Evolutionary conservation across 805 yeast genomes (phyloP), one percentile per base, ranked within the genome.

Genomic region (Starmerella floris): DNA sequence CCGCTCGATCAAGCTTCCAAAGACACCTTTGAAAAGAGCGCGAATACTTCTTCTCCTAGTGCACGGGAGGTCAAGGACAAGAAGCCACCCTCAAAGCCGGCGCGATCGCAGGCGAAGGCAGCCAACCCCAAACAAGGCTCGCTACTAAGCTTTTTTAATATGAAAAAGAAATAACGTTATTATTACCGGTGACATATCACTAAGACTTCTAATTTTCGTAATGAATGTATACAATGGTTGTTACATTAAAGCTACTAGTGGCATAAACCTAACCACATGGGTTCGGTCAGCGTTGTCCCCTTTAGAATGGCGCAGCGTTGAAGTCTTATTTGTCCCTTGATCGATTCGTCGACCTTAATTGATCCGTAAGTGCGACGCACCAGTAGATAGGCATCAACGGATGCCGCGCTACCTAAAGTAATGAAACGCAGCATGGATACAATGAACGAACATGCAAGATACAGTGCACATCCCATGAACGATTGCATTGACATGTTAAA

Each of bases 351-450:
- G 37, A 87, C 79, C 64, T 87, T 88, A 56, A 91, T 82, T 45
- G 85, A 78, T 13, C 79, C 69, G 59, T 84, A 91, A 46, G 91
- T 85, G 54, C 66, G 76, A 60, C 83, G 71, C 39, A 84, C 77
- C 58, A 91, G 81, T 57, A 75, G 61, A 63, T 83, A 70, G 51
- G 77, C 72, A 49, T 85, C 72, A 36, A 83, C 47, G 64, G 83
- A 83, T 2, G 97, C 97, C 53, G 85, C 72, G 3, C 95, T 64
- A 32, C 96, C 97, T 51, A 95, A 83, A 32, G 84, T 71, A 38
- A 91, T 62, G 60, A 91, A 88, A 31, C 80, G 73, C 48, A 80
- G 63, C 31, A 71, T 58, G 28, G 93, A 76, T 43, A 84, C 75
- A 44, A 87, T 67, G 6, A 73, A 50, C 1, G 94, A 79, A 65